Conservation (phyloP, 2,329 filamentous ascomycete genomes). For the Aurifilum marmelostoma region DNA sequence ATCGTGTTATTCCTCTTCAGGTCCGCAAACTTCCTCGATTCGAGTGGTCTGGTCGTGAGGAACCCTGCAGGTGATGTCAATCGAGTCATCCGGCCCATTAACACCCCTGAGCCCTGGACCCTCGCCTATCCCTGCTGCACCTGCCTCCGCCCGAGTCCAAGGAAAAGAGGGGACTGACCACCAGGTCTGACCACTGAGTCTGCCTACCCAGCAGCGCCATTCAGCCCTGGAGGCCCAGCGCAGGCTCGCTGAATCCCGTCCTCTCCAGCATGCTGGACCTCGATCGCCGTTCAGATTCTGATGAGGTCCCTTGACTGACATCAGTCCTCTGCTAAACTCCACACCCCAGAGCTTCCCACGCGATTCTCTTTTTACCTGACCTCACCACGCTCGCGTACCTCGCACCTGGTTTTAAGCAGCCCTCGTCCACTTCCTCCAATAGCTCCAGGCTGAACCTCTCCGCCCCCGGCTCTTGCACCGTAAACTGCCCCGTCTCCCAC, state of each 20-base stretch:
- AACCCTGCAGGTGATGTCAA: conserved; percentile 18
- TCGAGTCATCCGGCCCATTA: conserved; percentile 20
- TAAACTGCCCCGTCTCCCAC: conserved; percentile 10
- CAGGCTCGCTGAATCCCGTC: not conserved
- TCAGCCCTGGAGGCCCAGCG: not conserved
- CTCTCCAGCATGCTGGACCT: not conserved
- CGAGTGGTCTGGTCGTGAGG: not conserved
- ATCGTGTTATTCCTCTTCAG: not conserved
- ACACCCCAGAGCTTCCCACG: conserved; percentile 8
- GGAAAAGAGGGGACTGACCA: not conserved
- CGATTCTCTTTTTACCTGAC: conserved; percentile 3
- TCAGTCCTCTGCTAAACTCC: not conserved
- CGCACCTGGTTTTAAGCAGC: not conserved
- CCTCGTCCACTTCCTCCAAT: conserved; percentile 3
- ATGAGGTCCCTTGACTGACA: conserved; percentile 14
- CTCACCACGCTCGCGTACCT: conserved; percentile 3
- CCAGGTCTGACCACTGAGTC: conserved; percentile 1
- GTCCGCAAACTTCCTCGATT: not conserved
- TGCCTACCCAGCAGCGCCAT: not conserved
- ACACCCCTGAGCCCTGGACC: not conserved
- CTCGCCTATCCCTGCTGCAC: conserved; percentile 17
- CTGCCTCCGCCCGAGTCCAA: not conserved
- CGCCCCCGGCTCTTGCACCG: conserved; percentile 3
- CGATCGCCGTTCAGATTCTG: conserved; percentile 3
- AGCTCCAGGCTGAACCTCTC: conserved; percentile 18